Percentiles rank a stretch among this genome's conserved stretches.
Evolutionary conservation across 768 basidiomycete species (phyloP).

Genomic region (Austroboletus eburneus): DNA sequence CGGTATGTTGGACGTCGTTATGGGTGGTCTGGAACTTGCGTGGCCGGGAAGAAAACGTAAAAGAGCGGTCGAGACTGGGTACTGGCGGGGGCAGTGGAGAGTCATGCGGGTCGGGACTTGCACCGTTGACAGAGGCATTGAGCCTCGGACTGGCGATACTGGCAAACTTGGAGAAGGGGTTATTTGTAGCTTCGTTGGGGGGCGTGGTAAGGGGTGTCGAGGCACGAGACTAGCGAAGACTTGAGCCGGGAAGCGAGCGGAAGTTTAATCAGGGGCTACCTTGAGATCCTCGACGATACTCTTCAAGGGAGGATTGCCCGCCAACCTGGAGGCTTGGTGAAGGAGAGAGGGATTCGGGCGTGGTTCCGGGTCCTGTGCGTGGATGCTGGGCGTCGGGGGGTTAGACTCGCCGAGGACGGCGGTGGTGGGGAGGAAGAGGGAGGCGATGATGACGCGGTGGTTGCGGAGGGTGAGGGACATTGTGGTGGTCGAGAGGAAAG

Average conservation of each 20-base stretch:
- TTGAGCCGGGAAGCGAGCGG: too few species aligned
- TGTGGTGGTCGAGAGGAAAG: neutral
- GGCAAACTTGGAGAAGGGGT: constrained; percentile 54
- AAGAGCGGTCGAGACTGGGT: constrained; percentile 24
- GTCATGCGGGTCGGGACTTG: constrained; percentile 1
- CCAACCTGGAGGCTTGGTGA: constrained; percentile 17
- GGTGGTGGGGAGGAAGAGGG: constrained; percentile 79
- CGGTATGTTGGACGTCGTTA: constrained; percentile 35
- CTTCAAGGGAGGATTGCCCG: constrained; percentile 38
- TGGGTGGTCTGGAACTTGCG: constrained; percentile 52
- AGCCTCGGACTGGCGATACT: constrained; percentile 31
- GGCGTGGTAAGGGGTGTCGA: constrained; percentile 37
- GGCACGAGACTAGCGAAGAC: constrained; percentile 31
- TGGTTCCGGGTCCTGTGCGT: constrained; percentile 3
- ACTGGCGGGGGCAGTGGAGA: neutral
- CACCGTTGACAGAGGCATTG: constrained; percentile 10
- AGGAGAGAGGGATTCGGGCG: constrained; percentile 3
- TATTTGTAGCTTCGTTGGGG: constrained; percentile 35
- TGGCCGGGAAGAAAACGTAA: constrained; percentile 21
- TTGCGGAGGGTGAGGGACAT: constrained; percentile 67
- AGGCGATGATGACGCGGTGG: constrained; percentile 74
- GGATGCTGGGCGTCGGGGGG: constrained; percentile 46
- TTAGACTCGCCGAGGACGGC: constrained; percentile 54
- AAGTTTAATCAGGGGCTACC: constrained; percentile 27
- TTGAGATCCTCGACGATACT: constrained; percentile 74